These are phyloP conservation scores for Pythium aristosporum DNA, from an alignment of 352 stramenopile genomes.

Conservation along the genomic window DNA sequence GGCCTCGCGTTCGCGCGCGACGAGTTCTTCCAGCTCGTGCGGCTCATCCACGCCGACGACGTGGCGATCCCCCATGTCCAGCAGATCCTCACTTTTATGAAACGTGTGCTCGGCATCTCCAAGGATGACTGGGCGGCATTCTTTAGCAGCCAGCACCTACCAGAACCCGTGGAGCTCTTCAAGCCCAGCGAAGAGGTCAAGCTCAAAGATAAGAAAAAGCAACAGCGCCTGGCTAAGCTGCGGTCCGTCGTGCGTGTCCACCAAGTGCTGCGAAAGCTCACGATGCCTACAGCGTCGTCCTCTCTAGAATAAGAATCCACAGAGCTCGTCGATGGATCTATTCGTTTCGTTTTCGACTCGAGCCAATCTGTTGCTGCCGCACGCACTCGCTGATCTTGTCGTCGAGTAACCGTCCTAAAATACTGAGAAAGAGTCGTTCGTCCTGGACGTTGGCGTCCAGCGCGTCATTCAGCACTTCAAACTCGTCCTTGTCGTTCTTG, in stretches of 20 bases:
- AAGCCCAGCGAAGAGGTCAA: slow-evolving; percentile 29
- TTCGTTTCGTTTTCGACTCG: slow-evolving; percentile 15
- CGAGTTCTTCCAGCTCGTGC: slow-evolving; percentile 46
- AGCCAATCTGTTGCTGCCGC: slow-evolving; percentile 7
- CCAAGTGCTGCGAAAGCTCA: slow-evolving; percentile 31
- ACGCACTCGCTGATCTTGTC: slow-evolving; percentile 48
- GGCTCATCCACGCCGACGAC: slow-evolving; percentile 49
- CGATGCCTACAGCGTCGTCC: not conserved
- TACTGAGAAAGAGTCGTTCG: slow-evolving; percentile 72
- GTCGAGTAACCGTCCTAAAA: slow-evolving; percentile 67
- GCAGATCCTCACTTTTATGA: slow-evolving; percentile 50
- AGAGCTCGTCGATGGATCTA: slow-evolving; percentile 2
- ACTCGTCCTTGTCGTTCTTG: slow-evolving; percentile 63
- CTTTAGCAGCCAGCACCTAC: slow-evolving; percentile 37
- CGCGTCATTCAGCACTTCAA: slow-evolving; percentile 64
- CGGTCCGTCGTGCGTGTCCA: slow-evolving; percentile 34
- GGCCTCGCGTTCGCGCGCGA: slow-evolving; percentile 42
- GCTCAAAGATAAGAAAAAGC: slow-evolving; percentile 27
- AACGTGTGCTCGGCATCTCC: slow-evolving; percentile 33
- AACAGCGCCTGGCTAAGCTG: slow-evolving; percentile 28
- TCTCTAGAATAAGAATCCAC: not conserved
- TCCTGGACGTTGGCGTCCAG: slow-evolving; percentile 60
- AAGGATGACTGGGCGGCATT: slow-evolving; percentile 45
- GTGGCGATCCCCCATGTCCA: slow-evolving; percentile 42
- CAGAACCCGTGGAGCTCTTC: slow-evolving; percentile 32